Evolutionary conservation across 108 stramenopile genomes (phyloP).

Genomic region (Aurantiochytrium sp.): DNA sequence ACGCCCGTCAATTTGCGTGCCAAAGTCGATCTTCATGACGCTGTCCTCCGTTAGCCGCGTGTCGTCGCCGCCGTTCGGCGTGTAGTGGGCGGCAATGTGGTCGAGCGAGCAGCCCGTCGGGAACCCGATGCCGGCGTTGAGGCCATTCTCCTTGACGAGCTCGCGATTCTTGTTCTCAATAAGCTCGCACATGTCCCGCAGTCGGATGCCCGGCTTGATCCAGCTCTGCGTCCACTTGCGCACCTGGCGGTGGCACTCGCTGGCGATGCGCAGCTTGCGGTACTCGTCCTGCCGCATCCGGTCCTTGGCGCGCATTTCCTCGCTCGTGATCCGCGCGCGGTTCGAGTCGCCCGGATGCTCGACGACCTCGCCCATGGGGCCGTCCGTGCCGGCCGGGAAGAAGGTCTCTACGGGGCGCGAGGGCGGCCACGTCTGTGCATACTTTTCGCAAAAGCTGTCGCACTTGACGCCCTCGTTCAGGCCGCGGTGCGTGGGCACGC

Average conservation of each 20-base stretch:
- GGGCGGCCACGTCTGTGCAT: constrained; percentile 94
- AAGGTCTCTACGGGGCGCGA: constrained; percentile 68
- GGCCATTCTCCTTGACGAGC: constrained; percentile 76
- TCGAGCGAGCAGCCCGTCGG: constrained; percentile 95
- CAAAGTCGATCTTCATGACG: constrained; percentile 98
- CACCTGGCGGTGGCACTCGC: constrained; percentile 95
- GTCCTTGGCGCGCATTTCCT: constrained; percentile 76
- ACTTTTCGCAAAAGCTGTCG: constrained; percentile 63
- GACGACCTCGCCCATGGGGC: constrained; percentile 85
- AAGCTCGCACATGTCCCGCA: constrained; percentile 86
- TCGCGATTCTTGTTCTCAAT: constrained; percentile 89
- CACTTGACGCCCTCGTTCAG: constrained; percentile 83
- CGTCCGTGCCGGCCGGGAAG: constrained; percentile 31
- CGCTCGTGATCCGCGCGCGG: constrained; percentile 72
- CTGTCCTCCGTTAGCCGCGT: constrained; percentile 82
- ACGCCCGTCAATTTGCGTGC: constrained; percentile 94
- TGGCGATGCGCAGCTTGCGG: constrained; percentile 72
- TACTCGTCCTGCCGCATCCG: constrained; percentile 74
- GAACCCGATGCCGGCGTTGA: constrained; percentile 87
- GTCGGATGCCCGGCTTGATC: constrained; percentile 89
- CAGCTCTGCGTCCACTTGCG: constrained; percentile 86
- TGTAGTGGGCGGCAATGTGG: constrained; percentile 98
- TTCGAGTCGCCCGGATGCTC: constrained; percentile 75
- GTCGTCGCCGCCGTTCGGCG: constrained; percentile 90
- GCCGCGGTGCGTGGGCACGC: constrained; percentile 68